phyloP scores from a whole-genome alignment of 1,284 basidiomycete genomes.

The Xerocomus minutiporus region DNA sequence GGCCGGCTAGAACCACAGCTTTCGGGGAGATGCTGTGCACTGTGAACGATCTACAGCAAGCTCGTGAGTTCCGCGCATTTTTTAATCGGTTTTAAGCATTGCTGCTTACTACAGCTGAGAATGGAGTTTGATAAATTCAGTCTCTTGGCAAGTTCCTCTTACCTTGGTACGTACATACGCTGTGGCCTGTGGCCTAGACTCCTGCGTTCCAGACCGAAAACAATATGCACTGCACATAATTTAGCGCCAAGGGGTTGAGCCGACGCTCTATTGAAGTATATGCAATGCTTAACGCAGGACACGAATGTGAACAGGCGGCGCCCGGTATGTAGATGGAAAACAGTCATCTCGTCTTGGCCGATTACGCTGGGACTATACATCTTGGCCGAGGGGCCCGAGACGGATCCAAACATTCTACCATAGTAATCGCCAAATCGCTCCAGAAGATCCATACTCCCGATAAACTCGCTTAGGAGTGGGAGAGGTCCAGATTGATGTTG shows the following conservation, averaged over 20 bases:
- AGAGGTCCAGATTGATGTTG: background rate
- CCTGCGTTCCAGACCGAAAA: slow-evolving; percentile 3
- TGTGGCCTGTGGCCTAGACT: background rate
- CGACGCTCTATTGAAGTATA: slow-evolving; percentile 33
- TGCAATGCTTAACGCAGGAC: background rate
- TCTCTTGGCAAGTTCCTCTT: slow-evolving; percentile 36
- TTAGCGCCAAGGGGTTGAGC: slow-evolving; percentile 34
- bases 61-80: background rate
- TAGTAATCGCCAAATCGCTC: background rate
- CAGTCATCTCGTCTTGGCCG: too few species aligned
- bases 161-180: background rate
- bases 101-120: background rate
- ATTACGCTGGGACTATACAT: too few species aligned
- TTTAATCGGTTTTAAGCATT: background rate
- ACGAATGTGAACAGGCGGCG: background rate
- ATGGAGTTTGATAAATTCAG: background rate
- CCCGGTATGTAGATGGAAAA: too few species aligned
- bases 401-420: background rate
- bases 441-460: background rate
- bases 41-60: background rate
- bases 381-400: too few species aligned
- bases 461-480: background rate
- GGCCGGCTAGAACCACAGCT: slow-evolving; percentile 24
- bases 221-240: slow-evolving; percentile 30
- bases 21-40: slow-evolving; percentile 33